Conservation (phyloP, 768 basidiomycete species). For the Xerocomellus amylosporus region DNA sequence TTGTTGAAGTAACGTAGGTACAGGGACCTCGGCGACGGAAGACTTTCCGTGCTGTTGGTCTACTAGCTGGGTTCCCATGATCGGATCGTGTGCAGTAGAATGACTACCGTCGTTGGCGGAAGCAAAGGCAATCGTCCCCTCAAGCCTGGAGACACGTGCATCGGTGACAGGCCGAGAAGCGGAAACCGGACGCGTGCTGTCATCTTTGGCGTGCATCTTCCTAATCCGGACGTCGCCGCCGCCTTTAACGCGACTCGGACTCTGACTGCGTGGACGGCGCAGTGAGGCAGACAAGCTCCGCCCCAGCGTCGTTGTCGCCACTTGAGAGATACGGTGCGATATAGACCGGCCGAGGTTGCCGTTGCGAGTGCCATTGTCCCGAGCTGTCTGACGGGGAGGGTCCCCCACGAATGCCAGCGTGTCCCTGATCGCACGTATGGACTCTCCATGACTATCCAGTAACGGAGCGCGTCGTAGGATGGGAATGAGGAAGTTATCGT, state of each 20-base stretch:
- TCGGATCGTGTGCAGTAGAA: neutral
- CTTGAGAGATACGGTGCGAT: conserved; percentile 35
- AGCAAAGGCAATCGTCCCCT: neutral
- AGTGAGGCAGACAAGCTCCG: conserved; percentile 30
- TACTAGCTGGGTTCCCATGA: conserved; percentile 2
- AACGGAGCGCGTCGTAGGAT: conserved; percentile 39
- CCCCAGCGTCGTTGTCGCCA: conserved; percentile 28
- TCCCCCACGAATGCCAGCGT: conserved; percentile 1
- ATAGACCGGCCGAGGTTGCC: conserved; percentile 33
- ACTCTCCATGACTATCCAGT: conserved; percentile 33
- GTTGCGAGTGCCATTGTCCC: neutral
- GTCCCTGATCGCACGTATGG: conserved; percentile 8
- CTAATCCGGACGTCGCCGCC: conserved; percentile 21
- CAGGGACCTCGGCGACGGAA: conserved; percentile 40
- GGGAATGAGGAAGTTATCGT: conserved; percentile 13
- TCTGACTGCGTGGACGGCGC: conserved; percentile 8
- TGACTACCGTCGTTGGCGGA: neutral
- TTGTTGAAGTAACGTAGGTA: conserved; percentile 55
- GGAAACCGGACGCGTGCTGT: neutral
- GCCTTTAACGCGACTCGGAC: neutral
- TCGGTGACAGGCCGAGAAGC: neutral
- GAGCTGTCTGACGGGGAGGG: neutral
- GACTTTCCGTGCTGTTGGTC: conserved; percentile 4
- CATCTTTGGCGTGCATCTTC: conserved; percentile 11
- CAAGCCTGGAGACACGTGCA: neutral